phyloP scores from a whole-genome alignment of 306 rosid species.

The Cicer cuneatum region DNA sequence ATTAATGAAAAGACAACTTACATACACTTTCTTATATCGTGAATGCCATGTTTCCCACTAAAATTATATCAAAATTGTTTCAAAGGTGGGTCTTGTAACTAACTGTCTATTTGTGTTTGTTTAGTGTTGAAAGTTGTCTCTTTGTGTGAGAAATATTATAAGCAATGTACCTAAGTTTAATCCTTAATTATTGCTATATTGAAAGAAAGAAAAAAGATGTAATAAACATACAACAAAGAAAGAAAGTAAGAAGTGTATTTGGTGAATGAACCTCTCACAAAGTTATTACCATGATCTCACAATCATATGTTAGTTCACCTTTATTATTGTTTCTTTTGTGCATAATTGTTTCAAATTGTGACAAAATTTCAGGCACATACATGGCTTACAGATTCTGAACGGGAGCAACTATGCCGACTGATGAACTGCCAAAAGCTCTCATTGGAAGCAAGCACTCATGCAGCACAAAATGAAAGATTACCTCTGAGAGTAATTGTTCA shows the following conservation, averaged over 20 bases:
- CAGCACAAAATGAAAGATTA: slow-evolving; percentile 86
- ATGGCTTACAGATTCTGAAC: slow-evolving; percentile 83
- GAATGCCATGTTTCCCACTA: too few relatives aligned
- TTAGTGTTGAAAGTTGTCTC: too few relatives aligned
- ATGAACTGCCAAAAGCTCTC: slow-evolving; percentile 92
- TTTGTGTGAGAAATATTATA: too few relatives aligned
- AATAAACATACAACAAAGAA: background rate
- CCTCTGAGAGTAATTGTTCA: slow-evolving; percentile 87
- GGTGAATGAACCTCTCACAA: background rate
- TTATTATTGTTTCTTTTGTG: background rate
- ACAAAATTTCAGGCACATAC: slow-evolving; percentile 70
- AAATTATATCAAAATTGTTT: too few relatives aligned
- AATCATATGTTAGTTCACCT: slow-evolving; percentile 2
- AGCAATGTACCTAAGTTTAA: too few relatives aligned
- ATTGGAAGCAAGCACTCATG: slow-evolving; percentile 84
- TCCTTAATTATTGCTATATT: background rate
- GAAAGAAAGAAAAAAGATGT: background rate
- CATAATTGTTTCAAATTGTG: slow-evolving; percentile 21
- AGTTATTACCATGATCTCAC: background rate
- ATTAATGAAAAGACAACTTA: too few relatives aligned
- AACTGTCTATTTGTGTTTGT: too few relatives aligned
- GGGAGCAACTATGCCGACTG: slow-evolving; percentile 86
- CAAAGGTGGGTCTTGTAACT: too few relatives aligned
- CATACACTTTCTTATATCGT: too few relatives aligned
- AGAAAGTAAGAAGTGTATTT: slow-evolving; percentile 14